Conservation (phyloP, 768 basidiomycete species). For the Chlorophyllum brunneum region DNA sequence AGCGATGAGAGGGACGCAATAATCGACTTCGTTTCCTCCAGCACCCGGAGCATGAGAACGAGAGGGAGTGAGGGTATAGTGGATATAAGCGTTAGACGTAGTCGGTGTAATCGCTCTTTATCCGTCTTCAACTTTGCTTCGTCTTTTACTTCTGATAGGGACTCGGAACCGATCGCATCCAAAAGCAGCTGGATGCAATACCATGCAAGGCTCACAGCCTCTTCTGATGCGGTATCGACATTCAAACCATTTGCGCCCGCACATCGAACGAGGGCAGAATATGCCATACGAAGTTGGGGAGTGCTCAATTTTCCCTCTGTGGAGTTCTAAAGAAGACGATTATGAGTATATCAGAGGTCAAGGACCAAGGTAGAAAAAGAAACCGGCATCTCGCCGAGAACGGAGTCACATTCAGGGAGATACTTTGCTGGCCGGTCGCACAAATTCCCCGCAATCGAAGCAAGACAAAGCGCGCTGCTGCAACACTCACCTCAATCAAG, state of each 20-base stretch:
- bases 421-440: too few species aligned
- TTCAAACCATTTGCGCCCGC: slow-evolving; percentile 41
- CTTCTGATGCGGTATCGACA: slow-evolving; percentile 17
- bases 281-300: slow-evolving; percentile 70
- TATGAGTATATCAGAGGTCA: slow-evolving; percentile 1
- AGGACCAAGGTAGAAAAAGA: not conserved
- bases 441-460: too few species aligned
- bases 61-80: slow-evolving; percentile 61
- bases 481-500: slow-evolving; percentile 58
- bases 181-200: slow-evolving; percentile 61
- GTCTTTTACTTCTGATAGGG: slow-evolving; percentile 11
- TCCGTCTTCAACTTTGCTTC: slow-evolving; percentile 17
- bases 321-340: slow-evolving; percentile 48
- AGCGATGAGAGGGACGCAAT: slow-evolving; percentile 23
- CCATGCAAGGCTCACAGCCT: slow-evolving; percentile 53
- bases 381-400: not conserved
- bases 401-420: too few species aligned
- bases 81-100: slow-evolving; percentile 65
- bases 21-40: slow-evolving; percentile 44
- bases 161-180: slow-evolving; percentile 33
- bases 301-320: slow-evolving; percentile 55
- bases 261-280: slow-evolving; percentile 62
- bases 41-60: slow-evolving; percentile 46
- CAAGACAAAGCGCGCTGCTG: too few species aligned
- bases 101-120: slow-evolving; percentile 41